Base-by-base conservation (phyloP, 2,329 filamentous ascomycete species). In the Verticillium nubilum region DNA sequence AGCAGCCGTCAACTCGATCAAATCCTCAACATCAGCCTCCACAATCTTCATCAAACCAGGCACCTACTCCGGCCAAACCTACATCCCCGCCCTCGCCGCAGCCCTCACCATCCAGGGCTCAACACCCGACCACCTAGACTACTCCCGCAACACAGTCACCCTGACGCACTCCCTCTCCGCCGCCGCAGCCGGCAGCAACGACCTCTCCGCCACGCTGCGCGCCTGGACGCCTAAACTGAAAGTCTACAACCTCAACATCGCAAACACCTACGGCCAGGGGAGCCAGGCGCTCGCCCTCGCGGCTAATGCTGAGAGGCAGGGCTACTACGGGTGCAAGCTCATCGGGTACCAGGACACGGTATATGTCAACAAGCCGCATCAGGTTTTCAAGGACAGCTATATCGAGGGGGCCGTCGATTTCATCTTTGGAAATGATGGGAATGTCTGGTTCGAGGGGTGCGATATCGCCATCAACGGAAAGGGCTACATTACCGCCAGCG, bases 41-140 rank as follows among this genome's bases (percentile, higher is more conserved):
- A 83, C 79, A 66, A 86, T 89, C 71, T 89, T 88, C 74, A 82
- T 89, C 69, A 85, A 82, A 33, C 87, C 88, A 72, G 84, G 85
- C 3, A 86, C 81, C n/a, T 87, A 86, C 74, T 74, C 73, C 17
- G 84, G 86, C 67, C 84, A 86, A 65, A 83, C 87, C 42, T 81
- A 80, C 59, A 76, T 87, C 27, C 69, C 77, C 5, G 67, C 70
- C 0, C 77, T 82, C 56, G 74, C 73, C 6, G 81, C 80, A 2
- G 72, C 77, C 13, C 73, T 86, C 31, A 80, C 81, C 17, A 77
- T 86, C 60, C 84, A 84, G 61, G 86, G 86, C 26, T 82, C 82
- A 65, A 87, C 87, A 1, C 69, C 72, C 42, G 76, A 83, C 61
- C 80, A 80, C 5, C 70, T 75, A 10, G 73, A 73, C 15, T 88